phyloP scores from a whole-genome alignment of 441 rosid species.

The Melianthus villosus region DNA sequence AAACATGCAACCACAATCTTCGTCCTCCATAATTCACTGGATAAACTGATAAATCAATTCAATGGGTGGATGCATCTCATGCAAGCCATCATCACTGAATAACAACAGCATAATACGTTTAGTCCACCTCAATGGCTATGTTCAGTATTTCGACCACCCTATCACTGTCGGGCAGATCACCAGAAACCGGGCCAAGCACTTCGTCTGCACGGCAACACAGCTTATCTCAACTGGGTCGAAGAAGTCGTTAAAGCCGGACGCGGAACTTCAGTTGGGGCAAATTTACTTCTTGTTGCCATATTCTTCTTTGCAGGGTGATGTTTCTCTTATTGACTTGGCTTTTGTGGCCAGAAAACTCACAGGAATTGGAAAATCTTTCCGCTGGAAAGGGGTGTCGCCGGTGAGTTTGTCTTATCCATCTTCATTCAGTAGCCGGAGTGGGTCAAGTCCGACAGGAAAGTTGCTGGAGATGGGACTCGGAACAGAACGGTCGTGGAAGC shows the following conservation, averaged over 20 bases:
- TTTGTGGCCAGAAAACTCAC: conserved; percentile 13
- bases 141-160: conserved; percentile 20
- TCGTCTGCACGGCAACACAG: conserved; percentile 20
- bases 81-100: conserved; percentile 5
- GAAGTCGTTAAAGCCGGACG: conserved; percentile 14
- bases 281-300: conserved; percentile 21
- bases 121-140: conserved; percentile 25
- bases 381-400: not conserved
- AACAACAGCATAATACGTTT: conserved; percentile 14
- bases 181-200: conserved; percentile 3
- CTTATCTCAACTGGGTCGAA: conserved; percentile 14
- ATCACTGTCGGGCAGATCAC: conserved; percentile 17
- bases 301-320: conserved; percentile 8
- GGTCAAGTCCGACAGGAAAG: not conserved
- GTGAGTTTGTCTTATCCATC: not conserved
- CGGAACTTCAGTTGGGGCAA: conserved; percentile 16
- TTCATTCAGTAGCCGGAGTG: not conserved
- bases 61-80: conserved; percentile 25
- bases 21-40: too few relatives aligned
- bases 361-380: conserved; percentile 8
- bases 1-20: too few relatives aligned
- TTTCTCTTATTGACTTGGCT: conserved; percentile 15
- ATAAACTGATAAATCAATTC: too few relatives aligned
- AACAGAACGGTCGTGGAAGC: conserved; percentile 21
- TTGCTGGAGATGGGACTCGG: not conserved